Conservation (phyloP, 2,329 filamentous ascomycete species). For the Colletotrichum tanaceti region DNA sequence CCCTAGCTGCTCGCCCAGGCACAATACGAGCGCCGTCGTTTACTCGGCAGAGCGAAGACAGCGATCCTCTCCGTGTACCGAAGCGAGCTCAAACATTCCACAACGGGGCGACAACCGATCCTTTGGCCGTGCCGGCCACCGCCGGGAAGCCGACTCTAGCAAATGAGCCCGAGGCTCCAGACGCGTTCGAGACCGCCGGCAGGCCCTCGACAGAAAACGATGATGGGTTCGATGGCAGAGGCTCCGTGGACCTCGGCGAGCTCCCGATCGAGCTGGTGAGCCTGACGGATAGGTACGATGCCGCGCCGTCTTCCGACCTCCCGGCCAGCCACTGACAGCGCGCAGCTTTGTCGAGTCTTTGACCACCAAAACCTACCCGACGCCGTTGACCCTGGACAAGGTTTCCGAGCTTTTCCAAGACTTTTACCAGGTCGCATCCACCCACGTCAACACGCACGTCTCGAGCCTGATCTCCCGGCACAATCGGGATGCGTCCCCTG, state of each 20-base stretch:
- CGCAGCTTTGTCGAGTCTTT: constrained; percentile 89
- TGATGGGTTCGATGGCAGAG: constrained; percentile 60
- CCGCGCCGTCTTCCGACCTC: constrained; percentile 6
- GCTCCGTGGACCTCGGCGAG: constrained; percentile 82
- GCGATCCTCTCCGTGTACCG: constrained; percentile 49
- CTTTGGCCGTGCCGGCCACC: constrained; percentile 34
- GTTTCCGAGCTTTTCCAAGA: constrained; percentile 92
- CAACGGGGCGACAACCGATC: constrained; percentile 50
- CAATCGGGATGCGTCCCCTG: constrained; percentile 72
- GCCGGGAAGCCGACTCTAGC: constrained; percentile 29
- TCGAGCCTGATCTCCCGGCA: constrained; percentile 80
- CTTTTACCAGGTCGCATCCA: constrained; percentile 85
- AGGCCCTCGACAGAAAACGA: constrained; percentile 56
- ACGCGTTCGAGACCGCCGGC: constrained; percentile 60
- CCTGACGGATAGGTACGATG: constrained; percentile 81
- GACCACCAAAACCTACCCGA: constrained; percentile 85
- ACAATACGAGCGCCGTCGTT: constrained; percentile 48
- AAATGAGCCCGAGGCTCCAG: constrained; percentile 50
- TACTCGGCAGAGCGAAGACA: constrained; percentile 47
- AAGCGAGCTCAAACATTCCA: constrained; percentile 62
- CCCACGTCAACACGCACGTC: constrained; percentile 88
- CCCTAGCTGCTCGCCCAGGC: constrained; percentile 47
- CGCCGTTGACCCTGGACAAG: constrained; percentile 84
- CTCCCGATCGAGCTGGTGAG: constrained; percentile 94
- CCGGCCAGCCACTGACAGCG: constrained; percentile 13